These are phyloP conservation scores for Hyphodiscus sp. DNA, from an alignment of 2,329 filamentous ascomycete species.

Conservation along the genomic window DNA sequence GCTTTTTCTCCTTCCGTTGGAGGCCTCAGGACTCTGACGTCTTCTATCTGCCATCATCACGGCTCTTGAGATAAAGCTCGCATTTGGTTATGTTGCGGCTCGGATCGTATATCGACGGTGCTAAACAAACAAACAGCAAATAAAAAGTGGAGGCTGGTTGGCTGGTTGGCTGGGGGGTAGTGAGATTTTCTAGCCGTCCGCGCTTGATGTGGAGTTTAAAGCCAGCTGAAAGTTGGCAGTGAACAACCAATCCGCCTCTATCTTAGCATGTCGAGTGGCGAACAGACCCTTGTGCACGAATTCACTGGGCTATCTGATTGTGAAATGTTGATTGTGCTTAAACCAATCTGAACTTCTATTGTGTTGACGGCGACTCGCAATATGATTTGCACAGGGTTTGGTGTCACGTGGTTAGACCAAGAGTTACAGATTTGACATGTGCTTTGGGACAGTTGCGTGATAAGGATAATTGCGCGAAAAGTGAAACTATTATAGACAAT, in stretches of 20 bases:
- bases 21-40: slow-evolving; percentile 20
- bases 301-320: not conserved
- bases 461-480: not conserved
- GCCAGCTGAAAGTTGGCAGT: not conserved
- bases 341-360: not conserved
- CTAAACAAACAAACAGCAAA: slow-evolving; percentile 3
- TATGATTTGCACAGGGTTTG: not conserved
- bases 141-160: slow-evolving; percentile 1
- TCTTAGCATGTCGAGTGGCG: not conserved
- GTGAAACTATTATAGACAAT: not conserved
- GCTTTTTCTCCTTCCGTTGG: slow-evolving; percentile 15
- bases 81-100: not conserved
- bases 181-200: not conserved
- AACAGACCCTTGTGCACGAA: not conserved
- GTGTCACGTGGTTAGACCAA: not conserved
- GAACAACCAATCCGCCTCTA: not conserved
- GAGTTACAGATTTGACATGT: too few species aligned
- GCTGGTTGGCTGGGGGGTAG: not conserved
- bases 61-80: slow-evolving; percentile 9
- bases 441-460: too few species aligned
- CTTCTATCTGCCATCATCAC: slow-evolving; percentile 26
- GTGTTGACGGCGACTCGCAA: not conserved
- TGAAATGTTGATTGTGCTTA: not conserved
- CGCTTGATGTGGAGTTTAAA: not conserved
- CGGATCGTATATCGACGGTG: not conserved